Base-by-base conservation (phyloP, 345 rosid genomes). In the Abelmoschus esculentus region DNA sequence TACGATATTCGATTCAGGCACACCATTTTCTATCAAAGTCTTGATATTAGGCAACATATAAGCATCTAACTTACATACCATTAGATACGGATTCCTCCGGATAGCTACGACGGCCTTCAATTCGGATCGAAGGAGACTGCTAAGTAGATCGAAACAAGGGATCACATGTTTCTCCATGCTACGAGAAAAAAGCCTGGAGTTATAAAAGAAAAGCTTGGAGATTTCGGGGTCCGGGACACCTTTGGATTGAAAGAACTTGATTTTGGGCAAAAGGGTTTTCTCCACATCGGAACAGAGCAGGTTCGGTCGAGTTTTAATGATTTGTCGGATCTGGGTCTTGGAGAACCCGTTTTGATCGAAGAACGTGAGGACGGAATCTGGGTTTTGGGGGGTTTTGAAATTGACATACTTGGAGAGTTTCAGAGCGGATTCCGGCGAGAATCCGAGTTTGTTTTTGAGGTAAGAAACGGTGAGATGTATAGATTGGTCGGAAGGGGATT, bases 121-220 rank as follows among this genome's bases (percentile, higher is more conserved):
- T 34, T 75, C 36, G 6, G 72, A 70, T 0, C 26, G 67, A 34
- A 6, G 40, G 18, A 80, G 18, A 26, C 61, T 49, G 18, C 54
- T 67, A 7, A 84, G 71, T 15, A 67, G 49, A 59, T 80, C 58
- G 67, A 72, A 74, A 64, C 53, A 50, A 66, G 83, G 81, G 40
- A 75, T 70, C 0, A 80, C 44, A 28, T 61, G 42, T 1, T 70
- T 69, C 11, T 69, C 14, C 53, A 83, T 67, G 67, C 83, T 79
- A 8, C 61, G 18, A 6, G 58, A 2, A 8, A 83, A 52, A 8
- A 80, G 8, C 0, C 13, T 44, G 18, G 86, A 78, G 70, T 61
- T 47, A 5, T n/a, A 15, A 6, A 68, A 61, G 17, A 81, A 36
- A 0, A 79, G 3, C 52, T 47, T 72, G 0, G 69, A 57, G 1